phyloP scores from a whole-genome alignment of 1,284 basidiomycete genomes.

The Leccinum pachyderme region DNA sequence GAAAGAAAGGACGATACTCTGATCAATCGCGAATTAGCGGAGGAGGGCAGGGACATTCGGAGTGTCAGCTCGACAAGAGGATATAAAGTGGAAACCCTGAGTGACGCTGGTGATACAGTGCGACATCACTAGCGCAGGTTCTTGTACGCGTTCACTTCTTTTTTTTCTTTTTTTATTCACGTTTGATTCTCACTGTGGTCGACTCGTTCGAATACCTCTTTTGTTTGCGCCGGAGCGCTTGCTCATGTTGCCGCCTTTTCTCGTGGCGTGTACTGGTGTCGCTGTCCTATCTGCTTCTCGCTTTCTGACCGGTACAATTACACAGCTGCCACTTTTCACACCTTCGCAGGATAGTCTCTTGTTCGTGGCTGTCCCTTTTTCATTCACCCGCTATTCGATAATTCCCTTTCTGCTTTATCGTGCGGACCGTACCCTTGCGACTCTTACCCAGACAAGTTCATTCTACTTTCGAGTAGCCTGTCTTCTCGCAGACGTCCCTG shows the following conservation, averaged over 20 bases:
- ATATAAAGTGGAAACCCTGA: conserved; percentile 69
- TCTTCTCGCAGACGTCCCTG: conserved; percentile 14
- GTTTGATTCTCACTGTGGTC: conserved; percentile 33
- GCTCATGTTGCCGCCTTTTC: conserved; percentile 30
- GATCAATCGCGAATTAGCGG: conserved; percentile 69
- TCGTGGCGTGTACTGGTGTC: conserved; percentile 32
- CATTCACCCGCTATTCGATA: conserved; percentile 31
- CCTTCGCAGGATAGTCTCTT: conserved; percentile 21
- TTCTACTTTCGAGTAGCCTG: conserved; percentile 21
- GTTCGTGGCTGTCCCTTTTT: conserved; percentile 28
- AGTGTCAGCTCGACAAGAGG: conserved; percentile 76
- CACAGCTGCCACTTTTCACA: conserved; percentile 29
- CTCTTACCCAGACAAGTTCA: conserved; percentile 15
- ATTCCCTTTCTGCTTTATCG: conserved; percentile 28
- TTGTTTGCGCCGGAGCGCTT: conserved; percentile 23
- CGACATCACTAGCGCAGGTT: conserved; percentile 45
- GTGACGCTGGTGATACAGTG: conserved; percentile 53
- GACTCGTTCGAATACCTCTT: conserved; percentile 38
- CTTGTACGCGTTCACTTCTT: conserved; percentile 29
- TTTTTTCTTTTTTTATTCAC: conserved; percentile 33
- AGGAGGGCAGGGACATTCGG: conserved; percentile 78
- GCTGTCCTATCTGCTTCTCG: conserved; percentile 29
- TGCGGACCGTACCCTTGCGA: conserved; percentile 21
- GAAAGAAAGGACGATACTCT: conserved; percentile 46
- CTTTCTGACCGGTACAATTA: conserved; percentile 30